Evolutionary conservation across 768 basidiomycete genomes (phyloP), one percentile per base, ranked within the genome.

Genomic region (Amanita subjunquillea): DNA sequence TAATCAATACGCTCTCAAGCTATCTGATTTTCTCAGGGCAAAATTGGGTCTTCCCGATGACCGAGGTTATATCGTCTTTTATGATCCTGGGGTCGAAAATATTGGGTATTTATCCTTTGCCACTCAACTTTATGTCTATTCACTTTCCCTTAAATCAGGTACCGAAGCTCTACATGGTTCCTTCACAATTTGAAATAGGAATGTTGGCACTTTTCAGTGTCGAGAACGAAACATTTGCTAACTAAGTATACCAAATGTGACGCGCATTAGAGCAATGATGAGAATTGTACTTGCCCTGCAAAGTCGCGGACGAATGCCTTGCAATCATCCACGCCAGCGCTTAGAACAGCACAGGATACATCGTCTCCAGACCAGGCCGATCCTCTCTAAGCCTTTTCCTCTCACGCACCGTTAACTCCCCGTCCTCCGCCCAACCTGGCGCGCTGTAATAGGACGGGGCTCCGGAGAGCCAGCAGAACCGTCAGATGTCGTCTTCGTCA

Each of bases 391-490:
- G 9, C 20, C 38, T 25, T 15, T 17, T 23, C 23, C 37, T 39
- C n/a, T 17, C 23, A 39, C 5, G 30, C 32, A 29, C 51, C 51
- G 34, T 36, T n/a, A 13, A 34, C 30, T 66, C 60, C 65, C 68
- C 58, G 51, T 69, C 75, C 59, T 56, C 76, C 74, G 58, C 84
- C 80, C 79, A 83, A 67, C 86, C 77, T 70, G 82, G 70, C 81
- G 80, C 82, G 67, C 73, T 79, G 74, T 76, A 59, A 63, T 63
- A 72, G 67, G 76, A 71, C 71, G 75, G 76, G 84, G 87, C 87
- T 87, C 87, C 86, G 58, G 66, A 71, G 87, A 91, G 88, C 88
- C 87, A 63, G 75, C 87, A 81, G 74, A 71, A 82, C 73, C 79
- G 90, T 91, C 89, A 91, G 73, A 91, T 78, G 59, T 74, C 84